Evolutionary conservation across 2,329 filamentous ascomycete genomes (phyloP), one percentile per base, ranked within the genome.

Genomic region (Pezicula rhizophila): DNA sequence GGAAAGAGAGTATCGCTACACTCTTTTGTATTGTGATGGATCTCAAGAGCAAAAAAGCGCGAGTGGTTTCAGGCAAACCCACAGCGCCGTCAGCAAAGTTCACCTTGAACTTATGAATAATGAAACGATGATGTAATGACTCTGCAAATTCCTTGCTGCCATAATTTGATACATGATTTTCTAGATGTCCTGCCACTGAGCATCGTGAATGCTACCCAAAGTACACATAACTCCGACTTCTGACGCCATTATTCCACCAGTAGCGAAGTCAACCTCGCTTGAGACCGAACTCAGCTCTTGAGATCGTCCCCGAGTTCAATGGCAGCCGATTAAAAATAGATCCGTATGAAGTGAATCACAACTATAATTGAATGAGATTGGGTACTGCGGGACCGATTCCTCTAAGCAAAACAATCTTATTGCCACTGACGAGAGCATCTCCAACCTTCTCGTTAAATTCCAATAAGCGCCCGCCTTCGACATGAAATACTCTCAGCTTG

Each of bases 391-490:
- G 80, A 1, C 89, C 89, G 46, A 96, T 85, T 0, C 93, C 93
- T 53, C 93, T 77, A 46, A 99, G 62, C 60, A 99, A 65, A 20
- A 97, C 90, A 55, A 99, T 81, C 10, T 90, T 96, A 64, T 99
- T 92, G 1, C 93, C 93, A 57, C 80, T 91, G 55, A 80, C 80
- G 50, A 95, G 73, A 25, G 75, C 76, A 46, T 75, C 74, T 4
- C 89, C 90, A 48, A 96, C 74, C 72, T 92, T 91, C 68, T 96
- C 91, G 20, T 79, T 82, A 61, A 95, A 99, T 52, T 93, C 91
- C 54, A 99, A 68, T 53, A 99, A 67, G 50, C 89, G 74, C 0
- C 93, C 93, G 0, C 86, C 88, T 64, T 99, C 91, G 0, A 99
- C 88, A 65, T 97, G 91, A 62, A 96, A 99, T 0, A 99, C 82